These are phyloP conservation scores for Venturia oleaginea DNA, from an alignment of 2,329 filamentous ascomycete genomes.

Conservation along the genomic window DNA sequence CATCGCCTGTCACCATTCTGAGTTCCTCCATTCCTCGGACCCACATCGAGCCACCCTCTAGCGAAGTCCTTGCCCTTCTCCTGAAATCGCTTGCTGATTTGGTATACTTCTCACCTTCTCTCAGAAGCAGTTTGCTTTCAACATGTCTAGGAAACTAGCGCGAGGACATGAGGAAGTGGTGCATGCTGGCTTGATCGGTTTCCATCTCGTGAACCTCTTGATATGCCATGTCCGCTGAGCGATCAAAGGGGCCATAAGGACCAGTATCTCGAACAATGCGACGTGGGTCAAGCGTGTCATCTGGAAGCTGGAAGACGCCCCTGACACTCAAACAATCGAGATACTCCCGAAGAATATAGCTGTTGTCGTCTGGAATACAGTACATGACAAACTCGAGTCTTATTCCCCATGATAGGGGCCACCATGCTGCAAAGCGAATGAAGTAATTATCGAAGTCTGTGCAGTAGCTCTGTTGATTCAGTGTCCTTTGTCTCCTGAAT, in stretches of 20 bases:
- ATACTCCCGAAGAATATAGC: slow-evolving; percentile 3
- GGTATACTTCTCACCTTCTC: not conserved
- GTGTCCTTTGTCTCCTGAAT: too few relatives aligned
- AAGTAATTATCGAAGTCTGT: slow-evolving; percentile 20
- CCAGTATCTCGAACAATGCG: slow-evolving; percentile 17
- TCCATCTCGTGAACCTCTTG: not conserved
- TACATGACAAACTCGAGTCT: slow-evolving; percentile 25
- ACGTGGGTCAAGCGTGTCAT: slow-evolving; percentile 15
- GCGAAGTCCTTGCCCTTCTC: not conserved
- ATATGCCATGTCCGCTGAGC: not conserved
- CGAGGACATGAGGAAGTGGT: not conserved
- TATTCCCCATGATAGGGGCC: slow-evolving; percentile 18
- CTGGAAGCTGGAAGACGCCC: not conserved
- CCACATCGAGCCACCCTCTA: not conserved
- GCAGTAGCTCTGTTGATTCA: too few relatives aligned
- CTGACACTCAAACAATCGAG: slow-evolving; percentile 9
- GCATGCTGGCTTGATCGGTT: not conserved
- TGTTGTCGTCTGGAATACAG: slow-evolving; percentile 22
- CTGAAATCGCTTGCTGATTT: not conserved
- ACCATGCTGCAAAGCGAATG: not conserved
- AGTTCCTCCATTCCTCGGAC: not conserved
- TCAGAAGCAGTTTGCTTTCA: not conserved
- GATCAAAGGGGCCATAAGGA: slow-evolving; percentile 14
- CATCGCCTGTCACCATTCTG: not conserved
- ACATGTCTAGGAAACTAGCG: not conserved